Base-by-base conservation (phyloP, 805 yeast genomes). In the Candida quercuum region DNA sequence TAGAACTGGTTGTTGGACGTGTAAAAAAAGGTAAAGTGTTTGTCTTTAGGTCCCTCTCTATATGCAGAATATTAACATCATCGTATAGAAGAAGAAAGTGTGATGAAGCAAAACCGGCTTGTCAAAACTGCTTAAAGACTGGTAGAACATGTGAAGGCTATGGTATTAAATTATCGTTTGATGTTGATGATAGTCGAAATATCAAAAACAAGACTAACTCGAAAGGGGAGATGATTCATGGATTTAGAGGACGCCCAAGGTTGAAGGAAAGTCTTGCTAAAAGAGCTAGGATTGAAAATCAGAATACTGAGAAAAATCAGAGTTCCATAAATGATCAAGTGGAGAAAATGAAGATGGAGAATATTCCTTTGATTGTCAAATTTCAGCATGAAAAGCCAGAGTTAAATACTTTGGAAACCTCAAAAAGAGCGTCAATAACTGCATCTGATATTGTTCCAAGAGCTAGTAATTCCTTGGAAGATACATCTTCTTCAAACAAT, bases 1-100 rank as follows among this genome's bases (percentile, higher is more conserved):
- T 6, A 55, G 80, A 41, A 73, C 72, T 4, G 81, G 80, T 0
- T 75, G 81, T 43, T 70, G 77, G 69, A 74, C 77, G 1, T 75
- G 81, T 51, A 74, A 74, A 46, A 63, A 57, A 41, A 59, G 74
- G 72, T 67, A 45, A 23, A n/a, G n/a, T n/a, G n/a, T n/a, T n/a
- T 71, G 52, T 12, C 13, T 4, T 14, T 8, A 8, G 21, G 2
- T 24, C 9, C 21, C 25, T 10, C 7, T 36, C 16, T 7, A 13
- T 17, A 10, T 13, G 19, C 11, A 16, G 11, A 14, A 16, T 10
- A 36, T 42, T 37, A 39, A 41, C 36, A 17, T 2, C 0, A 3
- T 21, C 1, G 7, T 5, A 14, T 24, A 68, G 79, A 38, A 67
- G 76, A 41, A 55, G 77, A 37, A 75, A 75, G 44, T 75, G 81